Conservation (phyloP, 75 land plant species). For the Cryptomeria japonica region DNA sequence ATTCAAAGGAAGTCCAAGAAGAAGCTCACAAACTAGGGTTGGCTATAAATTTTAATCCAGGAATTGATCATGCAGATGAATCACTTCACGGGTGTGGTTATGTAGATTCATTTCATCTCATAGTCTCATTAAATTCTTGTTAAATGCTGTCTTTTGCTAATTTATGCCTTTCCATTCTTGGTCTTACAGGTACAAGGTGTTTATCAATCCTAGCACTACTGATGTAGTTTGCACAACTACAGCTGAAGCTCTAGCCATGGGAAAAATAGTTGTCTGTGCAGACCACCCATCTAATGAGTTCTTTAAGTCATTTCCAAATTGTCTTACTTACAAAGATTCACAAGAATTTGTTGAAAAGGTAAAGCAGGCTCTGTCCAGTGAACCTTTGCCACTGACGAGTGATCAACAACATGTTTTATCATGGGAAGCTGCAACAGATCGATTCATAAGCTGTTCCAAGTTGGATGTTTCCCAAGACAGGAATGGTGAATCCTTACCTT, state of each 20-base stretch:
- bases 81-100: slow-evolving; percentile 67
- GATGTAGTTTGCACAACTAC: slow-evolving; percentile 94
- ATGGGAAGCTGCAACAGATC: slow-evolving; percentile 90
- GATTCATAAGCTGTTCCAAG: slow-evolving; percentile 58
- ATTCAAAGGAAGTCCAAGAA: slow-evolving; percentile 53
- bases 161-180: not conserved
- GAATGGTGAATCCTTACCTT: not conserved
- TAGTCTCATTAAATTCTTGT: slow-evolving; percentile 4
- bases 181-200: slow-evolving; percentile 72
- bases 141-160: not conserved
- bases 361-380: slow-evolving; percentile 46
- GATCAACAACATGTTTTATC: slow-evolving; percentile 61
- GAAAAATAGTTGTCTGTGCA: slow-evolving; percentile 86
- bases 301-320: slow-evolving; percentile 87
- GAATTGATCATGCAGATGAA: slow-evolving; percentile 82
- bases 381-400: slow-evolving; percentile 57
- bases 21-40: slow-evolving; percentile 50
- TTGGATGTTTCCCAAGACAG: slow-evolving; percentile 20
- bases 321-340: slow-evolving; percentile 42
- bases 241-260: slow-evolving; percentile 94
- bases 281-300: slow-evolving; percentile 89
- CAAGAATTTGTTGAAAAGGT: slow-evolving; percentile 57
- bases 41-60: slow-evolving; percentile 61
- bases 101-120: not conserved
- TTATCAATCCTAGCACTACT: slow-evolving; percentile 86